These are phyloP conservation scores for Delonix regia DNA, from an alignment of 306 rosid genomes.

Conservation along the genomic window DNA sequence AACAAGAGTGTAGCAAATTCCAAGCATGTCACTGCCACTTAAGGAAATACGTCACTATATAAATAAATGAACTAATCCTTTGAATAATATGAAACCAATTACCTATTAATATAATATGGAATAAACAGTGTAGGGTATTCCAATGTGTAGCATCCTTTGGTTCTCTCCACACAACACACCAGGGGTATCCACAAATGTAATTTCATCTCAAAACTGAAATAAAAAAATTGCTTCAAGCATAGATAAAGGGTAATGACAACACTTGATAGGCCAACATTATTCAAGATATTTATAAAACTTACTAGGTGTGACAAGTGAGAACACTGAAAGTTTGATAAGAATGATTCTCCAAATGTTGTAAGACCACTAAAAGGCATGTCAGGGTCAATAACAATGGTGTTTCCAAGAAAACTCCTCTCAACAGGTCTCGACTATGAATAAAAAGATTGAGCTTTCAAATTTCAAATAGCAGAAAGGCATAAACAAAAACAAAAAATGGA, in stretches of 20 bases:
- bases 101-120: no score
- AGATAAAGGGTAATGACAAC: constrained; percentile 3
- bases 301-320: constrained; percentile 97
- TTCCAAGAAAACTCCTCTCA: constrained; percentile 95
- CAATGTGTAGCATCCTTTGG: no score
- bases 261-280: background rate
- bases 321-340: constrained; percentile 88
- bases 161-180: constrained; percentile 97
- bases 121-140: no score
- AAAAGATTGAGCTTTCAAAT: no score
- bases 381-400: constrained; percentile 90
- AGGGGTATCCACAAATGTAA: constrained; percentile 93
- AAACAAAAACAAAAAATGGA: constrained; percentile 4
- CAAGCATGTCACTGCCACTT: no score
- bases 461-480: background rate
- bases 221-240: constrained; percentile 21
- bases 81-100: no score
- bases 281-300: constrained; percentile 44
- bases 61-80: no score
- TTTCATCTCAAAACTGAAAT: constrained; percentile 71
- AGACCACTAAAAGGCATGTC: constrained; percentile 90
- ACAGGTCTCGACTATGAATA: constrained; percentile 82
- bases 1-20: no score
- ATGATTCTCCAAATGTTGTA: constrained; percentile 86
- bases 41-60: no score